Evolutionary conservation across 163 green algal species (phyloP), one percentile per base, ranked within the genome.

Genomic region (Chlamydomonas reinhardtii): DNA sequence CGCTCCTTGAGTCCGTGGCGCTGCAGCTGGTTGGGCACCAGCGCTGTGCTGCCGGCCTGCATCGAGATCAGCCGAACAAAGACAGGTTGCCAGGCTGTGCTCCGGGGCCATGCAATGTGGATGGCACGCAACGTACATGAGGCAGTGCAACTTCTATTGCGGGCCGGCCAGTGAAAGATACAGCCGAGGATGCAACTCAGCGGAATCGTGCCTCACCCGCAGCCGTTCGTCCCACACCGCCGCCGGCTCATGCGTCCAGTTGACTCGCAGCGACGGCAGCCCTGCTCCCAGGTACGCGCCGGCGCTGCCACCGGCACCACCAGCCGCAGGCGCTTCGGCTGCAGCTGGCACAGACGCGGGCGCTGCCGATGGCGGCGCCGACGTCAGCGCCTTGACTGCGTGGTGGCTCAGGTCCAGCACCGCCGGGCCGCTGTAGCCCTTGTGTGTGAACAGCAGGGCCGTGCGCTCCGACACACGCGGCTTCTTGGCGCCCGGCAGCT

Each of bases 401-500:
- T 92, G 85, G 82, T 98, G 96, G 25, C 87, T 95, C 11, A 98
- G 59, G 88, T 99, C 97, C 76, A 99, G 88, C 3, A 98, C 90
- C 0, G 92, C 86, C 0, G 97, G 97, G 2, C 97, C 97, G 39
- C 89, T 96, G 91, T 92, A 98, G 35, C 96, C 88, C 39, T 73
- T 91, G 90, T 99, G 97, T 1, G 96, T 98, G 84, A 99, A 98
- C 52, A 99, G 92, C 72, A 99, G 92, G 0, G 92, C 94, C 1
- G 89, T 90, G 24, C 96, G 91, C 37, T 92, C 74, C 43, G 96
- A 91, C 39, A 85, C 35, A 0, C 66, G 64, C 16, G 72, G 68
- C 75, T 89, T 82, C 27, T 84, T 91, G 15, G 54, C 20, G 6
- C 59, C 65, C 16, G 77, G 85, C 35, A 79, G 29, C 34, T 88